These are phyloP conservation scores for Vaccinium darrowii DNA, from an alignment of 148 eudicot genomes.

Conservation along the genomic window DNA sequence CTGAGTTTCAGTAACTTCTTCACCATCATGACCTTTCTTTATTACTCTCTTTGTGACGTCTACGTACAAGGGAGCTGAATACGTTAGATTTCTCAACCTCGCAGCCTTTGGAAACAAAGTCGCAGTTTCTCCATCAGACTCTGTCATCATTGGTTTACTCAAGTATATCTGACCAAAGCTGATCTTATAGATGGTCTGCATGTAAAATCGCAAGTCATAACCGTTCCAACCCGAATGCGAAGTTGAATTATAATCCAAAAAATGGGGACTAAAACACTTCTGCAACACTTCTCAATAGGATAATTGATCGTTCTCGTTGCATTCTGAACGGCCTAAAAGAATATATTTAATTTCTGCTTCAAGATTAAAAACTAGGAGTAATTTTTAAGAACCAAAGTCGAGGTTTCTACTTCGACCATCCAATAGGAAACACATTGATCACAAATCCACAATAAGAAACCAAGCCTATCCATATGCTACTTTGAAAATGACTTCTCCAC, in stretches of 20 bases:
- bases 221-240: constrained; percentile 5
- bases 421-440: neutral
- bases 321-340: neutral
- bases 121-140: constrained; percentile 98
- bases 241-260: neutral
- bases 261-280: neutral
- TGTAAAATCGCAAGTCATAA: neutral
- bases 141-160: constrained; percentile 99
- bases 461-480: neutral
- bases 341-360: neutral
- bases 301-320: neutral
- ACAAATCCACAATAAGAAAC: neutral
- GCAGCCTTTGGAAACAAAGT: constrained; percentile 98
- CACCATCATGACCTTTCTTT: constrained; percentile 96
- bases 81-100: constrained; percentile 87
- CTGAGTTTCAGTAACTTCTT: constrained; percentile 87
- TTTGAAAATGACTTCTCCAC: no score
- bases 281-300: neutral
- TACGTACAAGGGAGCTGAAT: constrained; percentile 95
- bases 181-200: constrained; percentile 94
- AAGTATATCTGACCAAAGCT: constrained; percentile 91
- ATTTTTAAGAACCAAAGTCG: no score
- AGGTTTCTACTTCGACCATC: neutral
- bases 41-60: constrained; percentile 85
- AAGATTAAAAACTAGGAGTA: no score